Base-by-base conservation (phyloP, 768 basidiomycete genomes). In the Russula sp. region DNA sequence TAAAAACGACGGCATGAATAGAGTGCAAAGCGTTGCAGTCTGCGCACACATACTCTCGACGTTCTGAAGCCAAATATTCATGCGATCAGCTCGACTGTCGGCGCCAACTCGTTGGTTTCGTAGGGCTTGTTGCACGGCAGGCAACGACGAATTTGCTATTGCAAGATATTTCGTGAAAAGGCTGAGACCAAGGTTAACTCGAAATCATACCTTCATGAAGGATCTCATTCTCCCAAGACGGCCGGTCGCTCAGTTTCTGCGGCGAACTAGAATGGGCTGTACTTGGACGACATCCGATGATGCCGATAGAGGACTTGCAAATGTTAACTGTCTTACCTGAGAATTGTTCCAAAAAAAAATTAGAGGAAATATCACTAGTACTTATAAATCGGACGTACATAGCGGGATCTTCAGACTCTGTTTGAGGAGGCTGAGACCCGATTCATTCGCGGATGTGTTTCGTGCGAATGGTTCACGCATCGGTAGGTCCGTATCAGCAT, bases 21-120 rank as follows among this genome's bases (percentile, higher is more conserved):
- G n/a, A 13, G 34, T 48, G 14, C 27, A 32, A n/a, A 56, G 4
- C 4, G 8, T 20, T 53, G 52, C 27, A 47, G 8, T 5, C 8
- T 4, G 6, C 10, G 32, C 42, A 10, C 9, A 82, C 89, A 71
- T 72, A 91, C 91, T 87, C 74, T 93, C 90, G 16, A 91, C 88
- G 62, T 84, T 89, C 67, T 82, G 82, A 74, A 91, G 87, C 91
- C 91, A 93, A 57, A 87, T 75, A 1, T 84, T 80, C 87, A 93
- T 85, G 56, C 90, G 78, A 67, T 93, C 89, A 3, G 76, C 65
- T 54, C 77, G 75, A 42, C 78, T 79, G 65, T 86, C 87, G 32
- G 78, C 80, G 34, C 79, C 82, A 20, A 82, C 68, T 45, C 76
- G 79, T 63, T 84, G 82, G 67, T 76, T 82, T 48, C 78, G 80